These are phyloP conservation scores for Cucurbita argyrosperma DNA, from an alignment of 306 rosid genomes.

Conservation along the genomic window DNA sequence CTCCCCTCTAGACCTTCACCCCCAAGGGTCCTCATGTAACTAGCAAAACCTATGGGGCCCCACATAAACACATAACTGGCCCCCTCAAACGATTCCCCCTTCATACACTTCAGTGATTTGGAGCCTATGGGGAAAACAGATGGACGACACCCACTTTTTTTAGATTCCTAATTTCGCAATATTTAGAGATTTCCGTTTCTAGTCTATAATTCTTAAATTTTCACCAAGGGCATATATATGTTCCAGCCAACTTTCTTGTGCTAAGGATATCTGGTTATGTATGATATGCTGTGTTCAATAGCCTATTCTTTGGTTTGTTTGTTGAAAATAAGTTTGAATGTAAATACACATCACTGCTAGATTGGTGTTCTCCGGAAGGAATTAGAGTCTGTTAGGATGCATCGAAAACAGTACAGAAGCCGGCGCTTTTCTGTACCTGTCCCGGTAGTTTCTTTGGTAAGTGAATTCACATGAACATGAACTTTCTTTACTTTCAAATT, in stretches of 20 bases:
- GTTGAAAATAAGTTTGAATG: constrained; percentile 3
- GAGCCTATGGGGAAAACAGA: too few relatives aligned
- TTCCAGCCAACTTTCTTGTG: background rate
- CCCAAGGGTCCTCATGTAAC: too few relatives aligned
- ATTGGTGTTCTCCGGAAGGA: constrained; percentile 66
- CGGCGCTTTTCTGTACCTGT: constrained; percentile 73
- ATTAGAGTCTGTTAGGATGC: constrained; percentile 79
- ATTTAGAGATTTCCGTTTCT: background rate
- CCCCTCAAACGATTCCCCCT: too few relatives aligned
- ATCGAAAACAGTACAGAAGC: constrained; percentile 79
- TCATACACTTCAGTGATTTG: too few relatives aligned
- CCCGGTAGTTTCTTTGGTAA: constrained; percentile 87
- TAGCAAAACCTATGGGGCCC: too few relatives aligned
- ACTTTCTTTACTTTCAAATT: background rate
- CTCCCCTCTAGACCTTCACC: too few relatives aligned
- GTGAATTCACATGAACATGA: background rate
- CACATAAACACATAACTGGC: too few relatives aligned
- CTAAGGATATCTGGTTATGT: background rate
- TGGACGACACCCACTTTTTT: too few relatives aligned
- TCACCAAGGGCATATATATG: background rate
- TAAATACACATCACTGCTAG: constrained; percentile 32
- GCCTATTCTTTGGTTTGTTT: background rate
- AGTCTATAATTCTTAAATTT: background rate
- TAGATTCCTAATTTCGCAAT: too few relatives aligned
- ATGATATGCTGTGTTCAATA: background rate